Conservation (phyloP, 1,284 basidiomycete genomes). For the Tilletia walkeri region DNA sequence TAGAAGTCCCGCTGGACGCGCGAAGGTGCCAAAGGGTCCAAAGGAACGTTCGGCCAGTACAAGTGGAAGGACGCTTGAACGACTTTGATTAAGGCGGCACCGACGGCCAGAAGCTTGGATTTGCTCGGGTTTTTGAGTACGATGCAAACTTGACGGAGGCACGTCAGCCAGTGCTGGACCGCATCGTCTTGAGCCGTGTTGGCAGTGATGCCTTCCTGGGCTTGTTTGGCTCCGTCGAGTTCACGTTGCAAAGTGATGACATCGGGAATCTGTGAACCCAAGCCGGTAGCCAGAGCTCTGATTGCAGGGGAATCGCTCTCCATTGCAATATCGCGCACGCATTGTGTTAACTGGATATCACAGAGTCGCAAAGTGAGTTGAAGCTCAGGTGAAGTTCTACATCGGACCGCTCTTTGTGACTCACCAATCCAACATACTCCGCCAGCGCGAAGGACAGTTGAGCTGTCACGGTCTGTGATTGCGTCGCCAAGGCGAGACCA, state of each 20-base stretch:
- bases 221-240: background rate
- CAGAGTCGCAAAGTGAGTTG: background rate
- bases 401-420: background rate
- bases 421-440: conserved; percentile 19
- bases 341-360: conserved; percentile 16
- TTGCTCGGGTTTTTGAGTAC: conserved; percentile 10
- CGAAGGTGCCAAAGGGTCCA: conserved; percentile 79
- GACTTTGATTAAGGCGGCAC: conserved; percentile 21
- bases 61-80: conserved; percentile 64
- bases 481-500: conserved; percentile 30
- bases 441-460: conserved; percentile 18
- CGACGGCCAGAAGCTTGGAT: conserved; percentile 19
- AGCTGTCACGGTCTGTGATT: conserved; percentile 26
- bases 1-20: conserved; percentile 63
- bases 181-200: background rate
- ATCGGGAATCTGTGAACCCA: conserved; percentile 16
- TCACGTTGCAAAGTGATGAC: conserved; percentile 10
- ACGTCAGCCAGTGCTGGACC: conserved; percentile 15
- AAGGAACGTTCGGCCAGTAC: conserved; percentile 79
- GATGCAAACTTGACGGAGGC: conserved; percentile 17
- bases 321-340: background rate
- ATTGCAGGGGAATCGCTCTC: conserved; percentile 17
- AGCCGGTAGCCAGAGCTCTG: conserved; percentile 2
- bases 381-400: background rate
- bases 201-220: background rate